Percentiles rank a stretch among this genome's conserved stretches.
These are phyloP conservation scores for Lachancea meyersii DNA, from an alignment of 805 yeast genomes.

Conservation along the genomic window DNA sequence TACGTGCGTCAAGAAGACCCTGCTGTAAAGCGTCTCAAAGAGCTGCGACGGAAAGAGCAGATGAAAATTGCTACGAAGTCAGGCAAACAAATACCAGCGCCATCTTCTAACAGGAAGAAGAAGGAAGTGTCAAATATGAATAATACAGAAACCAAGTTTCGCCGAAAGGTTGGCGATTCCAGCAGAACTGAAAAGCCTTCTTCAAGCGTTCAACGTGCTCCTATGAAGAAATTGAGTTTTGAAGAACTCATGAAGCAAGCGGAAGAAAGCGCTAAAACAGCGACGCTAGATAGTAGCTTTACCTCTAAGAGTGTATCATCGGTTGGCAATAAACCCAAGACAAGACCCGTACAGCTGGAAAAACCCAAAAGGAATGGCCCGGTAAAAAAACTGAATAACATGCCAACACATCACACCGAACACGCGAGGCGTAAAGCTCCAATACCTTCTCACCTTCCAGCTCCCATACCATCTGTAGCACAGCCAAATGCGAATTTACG, in stretches of 20 bases:
- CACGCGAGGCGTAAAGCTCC: not conserved
- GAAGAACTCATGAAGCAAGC: slow-evolving; percentile 56
- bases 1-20: slow-evolving; percentile 48
- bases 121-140: slow-evolving; percentile 14
- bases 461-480: slow-evolving; percentile 34
- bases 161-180: slow-evolving; percentile 17
- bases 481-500: slow-evolving; percentile 52
- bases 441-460: slow-evolving; percentile 2
- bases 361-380: not conserved
- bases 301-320: not conserved
- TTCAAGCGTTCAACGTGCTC: slow-evolving; percentile 11
- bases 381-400: not conserved
- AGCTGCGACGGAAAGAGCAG: slow-evolving; percentile 52
- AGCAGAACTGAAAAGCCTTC: slow-evolving; percentile 6
- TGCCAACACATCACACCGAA: not conserved
- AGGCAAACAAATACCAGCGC: slow-evolving; percentile 3
- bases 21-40: slow-evolving; percentile 63
- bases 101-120: slow-evolving; percentile 9
- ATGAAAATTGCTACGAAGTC: slow-evolving; percentile 1
- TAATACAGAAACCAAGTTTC: slow-evolving; percentile 18
- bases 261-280: slow-evolving; percentile 31
- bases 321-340: not conserved
- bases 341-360: not conserved
- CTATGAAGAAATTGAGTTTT: slow-evolving; percentile 43
- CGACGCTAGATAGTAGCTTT: not conserved